phyloP scores from a whole-genome alignment of 2,329 filamentous ascomycete species.

The Neospermospora avenae region DNA sequence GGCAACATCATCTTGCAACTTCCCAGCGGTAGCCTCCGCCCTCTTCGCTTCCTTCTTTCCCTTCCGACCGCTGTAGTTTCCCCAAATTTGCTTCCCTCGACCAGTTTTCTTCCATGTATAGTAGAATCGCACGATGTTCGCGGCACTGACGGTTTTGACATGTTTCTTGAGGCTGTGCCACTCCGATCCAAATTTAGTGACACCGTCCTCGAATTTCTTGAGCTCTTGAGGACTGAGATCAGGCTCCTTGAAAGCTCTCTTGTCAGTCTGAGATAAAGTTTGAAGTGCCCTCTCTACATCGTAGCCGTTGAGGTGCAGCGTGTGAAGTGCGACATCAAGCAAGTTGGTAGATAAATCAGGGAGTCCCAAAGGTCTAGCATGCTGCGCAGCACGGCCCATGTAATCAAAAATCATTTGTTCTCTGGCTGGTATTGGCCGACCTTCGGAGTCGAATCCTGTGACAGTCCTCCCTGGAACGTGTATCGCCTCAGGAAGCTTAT shows the following conservation, averaged over 20 bases:
- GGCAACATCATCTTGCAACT: constrained; percentile 87
- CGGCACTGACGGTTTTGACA: constrained; percentile 76
- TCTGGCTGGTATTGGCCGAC: constrained; percentile 31
- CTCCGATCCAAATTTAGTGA: constrained; percentile 88
- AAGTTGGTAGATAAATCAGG: constrained; percentile 79
- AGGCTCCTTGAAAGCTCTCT: constrained; percentile 78
- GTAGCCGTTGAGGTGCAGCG: constrained; percentile 70
- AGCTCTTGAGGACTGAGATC: constrained; percentile 73
- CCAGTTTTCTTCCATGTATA: constrained; percentile 98
- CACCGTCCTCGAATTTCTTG: constrained; percentile 89
- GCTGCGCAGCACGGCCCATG: constrained; percentile 58
- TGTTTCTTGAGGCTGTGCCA: constrained; percentile 78
- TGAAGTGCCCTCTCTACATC: constrained; percentile 68
- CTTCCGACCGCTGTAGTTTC: constrained; percentile 80
- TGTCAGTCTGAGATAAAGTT: constrained; percentile 64
- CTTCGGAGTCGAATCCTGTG: constrained; percentile 34
- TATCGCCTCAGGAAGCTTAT: constrained; percentile 64
- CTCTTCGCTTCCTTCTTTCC: constrained; percentile 84
- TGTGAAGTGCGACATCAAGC: constrained; percentile 74
- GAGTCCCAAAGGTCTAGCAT: constrained; percentile 60
- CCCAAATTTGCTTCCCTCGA: constrained; percentile 84
- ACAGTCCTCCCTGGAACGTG: constrained; percentile 38
- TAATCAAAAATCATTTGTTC: constrained; percentile 68
- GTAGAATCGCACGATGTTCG: constrained; percentile 85
- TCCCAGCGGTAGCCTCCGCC: constrained; percentile 66